A percentile compares a stretch with the other conserved stretches of the same genome.
Evolutionary conservation across 1,139 yeast genomes (phyloP).

Genomic region (Torulaspora globosa): DNA sequence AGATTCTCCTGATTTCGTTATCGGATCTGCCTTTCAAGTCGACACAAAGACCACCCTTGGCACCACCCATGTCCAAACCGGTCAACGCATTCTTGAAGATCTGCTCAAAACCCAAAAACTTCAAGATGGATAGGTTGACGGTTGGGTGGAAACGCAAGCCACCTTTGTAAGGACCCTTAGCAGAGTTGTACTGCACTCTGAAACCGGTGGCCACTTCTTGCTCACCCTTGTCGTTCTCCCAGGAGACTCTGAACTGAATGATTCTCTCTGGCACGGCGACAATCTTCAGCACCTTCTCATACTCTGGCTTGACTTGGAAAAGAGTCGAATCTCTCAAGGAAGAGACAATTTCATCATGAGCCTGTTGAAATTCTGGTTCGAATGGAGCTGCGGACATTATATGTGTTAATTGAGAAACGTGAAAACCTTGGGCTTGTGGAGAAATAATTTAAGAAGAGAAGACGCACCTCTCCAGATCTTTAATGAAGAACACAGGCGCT

Average conservation of each 20-base stretch:
- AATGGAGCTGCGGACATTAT: conserved; percentile 23
- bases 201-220: conserved; percentile 93
- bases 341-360: conserved; percentile 85
- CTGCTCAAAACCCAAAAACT: conserved; percentile 97
- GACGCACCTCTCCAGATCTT: background rate
- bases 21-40: conserved; percentile 94
- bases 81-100: conserved; percentile 97
- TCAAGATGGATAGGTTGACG: conserved; percentile 89
- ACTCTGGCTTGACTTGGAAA: conserved; percentile 84
- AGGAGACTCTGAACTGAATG: conserved; percentile 91
- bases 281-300: conserved; percentile 83
- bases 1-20: conserved; percentile 92
- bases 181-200: conserved; percentile 98
- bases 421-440: background rate
- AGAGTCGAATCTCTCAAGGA: conserved; percentile 90
- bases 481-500: background rate
- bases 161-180: conserved; percentile 98
- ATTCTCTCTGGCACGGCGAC: conserved; percentile 94
- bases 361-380: conserved; percentile 99
- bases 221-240: conserved; percentile 95
- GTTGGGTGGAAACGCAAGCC: conserved; percentile 98
- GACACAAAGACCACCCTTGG: conserved; percentile 98
- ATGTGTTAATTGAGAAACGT: background rate
- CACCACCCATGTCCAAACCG: conserved; percentile 98
- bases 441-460: background rate